A percentile compares a stretch with the other conserved stretches of the same genome.
These are phyloP conservation scores for Nakazawaea ishiwadae DNA, from an alignment of 805 yeast genomes.

Conservation along the genomic window DNA sequence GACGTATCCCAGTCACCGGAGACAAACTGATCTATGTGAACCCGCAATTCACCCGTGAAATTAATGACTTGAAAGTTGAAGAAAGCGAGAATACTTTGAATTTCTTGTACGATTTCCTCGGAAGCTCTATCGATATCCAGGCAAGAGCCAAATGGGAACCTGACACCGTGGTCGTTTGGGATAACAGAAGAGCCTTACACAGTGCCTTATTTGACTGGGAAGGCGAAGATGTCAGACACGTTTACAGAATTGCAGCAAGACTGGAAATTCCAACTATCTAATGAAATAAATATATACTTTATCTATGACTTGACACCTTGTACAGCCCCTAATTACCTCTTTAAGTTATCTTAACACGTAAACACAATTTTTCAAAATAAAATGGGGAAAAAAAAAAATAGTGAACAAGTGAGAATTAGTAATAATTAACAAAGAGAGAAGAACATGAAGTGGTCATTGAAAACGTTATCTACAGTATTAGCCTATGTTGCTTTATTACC, in stretches of 20 bases:
- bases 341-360: neutral
- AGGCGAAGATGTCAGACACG: slow-evolving; percentile 28
- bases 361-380: neutral
- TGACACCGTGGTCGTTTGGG: slow-evolving; percentile 48
- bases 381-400: neutral
- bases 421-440: neutral
- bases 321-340: neutral
- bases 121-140: slow-evolving; percentile 33
- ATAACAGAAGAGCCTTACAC: slow-evolving; percentile 45
- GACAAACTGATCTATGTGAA: slow-evolving; percentile 40
- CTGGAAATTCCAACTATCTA: slow-evolving; percentile 33
- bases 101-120: slow-evolving; percentile 28
- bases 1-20: slow-evolving; percentile 46
- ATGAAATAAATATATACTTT: neutral
- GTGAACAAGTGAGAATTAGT: no score
- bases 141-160: slow-evolving; percentile 49
- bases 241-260: slow-evolving; percentile 33
- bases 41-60: slow-evolving; percentile 51
- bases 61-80: slow-evolving; percentile 58
- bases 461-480: slow-evolving; percentile 10
- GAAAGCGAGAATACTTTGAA: slow-evolving; percentile 55
- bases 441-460: slow-evolving; percentile 9
- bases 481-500: slow-evolving; percentile 9
- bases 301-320: neutral
- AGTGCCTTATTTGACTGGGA: slow-evolving; percentile 50